Conservation (phyloP, 176 grass and related monocot genomes). For the Tillandsia fasciculata region DNA sequence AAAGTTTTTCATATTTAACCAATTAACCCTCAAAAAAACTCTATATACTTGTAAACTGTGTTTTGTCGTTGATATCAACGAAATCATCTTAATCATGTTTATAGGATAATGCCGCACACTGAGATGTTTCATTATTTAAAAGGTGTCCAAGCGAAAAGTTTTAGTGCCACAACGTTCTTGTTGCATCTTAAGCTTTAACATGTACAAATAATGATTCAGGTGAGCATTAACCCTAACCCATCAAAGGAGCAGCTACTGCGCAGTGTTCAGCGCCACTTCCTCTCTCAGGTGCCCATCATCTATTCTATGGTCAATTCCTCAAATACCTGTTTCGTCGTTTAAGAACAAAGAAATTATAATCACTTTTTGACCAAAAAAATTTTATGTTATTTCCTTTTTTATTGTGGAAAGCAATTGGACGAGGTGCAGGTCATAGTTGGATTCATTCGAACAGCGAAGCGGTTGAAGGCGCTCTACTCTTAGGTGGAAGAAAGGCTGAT, state of each 20-base stretch:
- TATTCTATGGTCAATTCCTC: not conserved
- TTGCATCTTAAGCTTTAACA: too few relatives aligned
- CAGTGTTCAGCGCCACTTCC: constrained; percentile 34
- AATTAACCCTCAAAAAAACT: too few relatives aligned
- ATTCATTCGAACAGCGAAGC: not conserved
- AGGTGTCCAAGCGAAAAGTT: too few relatives aligned
- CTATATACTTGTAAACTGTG: too few relatives aligned
- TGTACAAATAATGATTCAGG: constrained; percentile 3
- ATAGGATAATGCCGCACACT: too few relatives aligned
- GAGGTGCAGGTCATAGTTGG: constrained; percentile 1
- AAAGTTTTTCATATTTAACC: too few relatives aligned
- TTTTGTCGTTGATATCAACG: too few relatives aligned
- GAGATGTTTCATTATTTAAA: too few relatives aligned
- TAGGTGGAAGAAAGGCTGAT: not conserved
- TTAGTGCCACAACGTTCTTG: too few relatives aligned
- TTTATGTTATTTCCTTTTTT: not conserved
- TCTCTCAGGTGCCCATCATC: constrained; percentile 25
- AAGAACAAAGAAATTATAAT: not conserved
- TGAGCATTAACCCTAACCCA: constrained; percentile 31
- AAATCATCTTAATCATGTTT: too few relatives aligned
- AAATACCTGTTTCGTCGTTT: too few relatives aligned
- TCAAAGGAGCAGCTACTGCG: constrained; percentile 36
- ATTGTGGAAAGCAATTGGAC: not conserved
- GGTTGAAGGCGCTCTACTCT: not conserved
- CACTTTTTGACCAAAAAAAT: not conserved